These are phyloP conservation scores for Solanum chaucha DNA, from an alignment of 257 asterid species.

Conservation along the genomic window DNA sequence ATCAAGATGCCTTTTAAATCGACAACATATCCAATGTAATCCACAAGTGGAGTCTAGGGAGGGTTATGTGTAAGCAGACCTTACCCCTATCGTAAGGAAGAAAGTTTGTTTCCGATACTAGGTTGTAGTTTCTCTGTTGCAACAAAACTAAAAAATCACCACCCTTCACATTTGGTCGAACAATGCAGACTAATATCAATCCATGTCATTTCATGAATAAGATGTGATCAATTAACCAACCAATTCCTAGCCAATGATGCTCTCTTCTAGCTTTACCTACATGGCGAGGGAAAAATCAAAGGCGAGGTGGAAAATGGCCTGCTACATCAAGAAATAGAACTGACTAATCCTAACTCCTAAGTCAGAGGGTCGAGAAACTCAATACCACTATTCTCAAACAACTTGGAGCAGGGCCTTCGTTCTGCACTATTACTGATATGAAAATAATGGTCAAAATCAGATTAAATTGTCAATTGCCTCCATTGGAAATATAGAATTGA, in stretches of 20 bases:
- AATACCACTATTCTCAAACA: neutral
- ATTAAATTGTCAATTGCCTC: no score
- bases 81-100: no score
- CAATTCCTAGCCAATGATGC: neutral
- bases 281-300: no score
- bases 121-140: no score
- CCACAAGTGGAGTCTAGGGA: no score
- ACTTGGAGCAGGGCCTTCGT: neutral
- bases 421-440: neutral
- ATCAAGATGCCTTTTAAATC: no score
- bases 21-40: no score
- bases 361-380: neutral
- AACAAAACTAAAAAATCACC: neutral
- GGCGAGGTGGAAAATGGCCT: no score
- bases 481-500: no score
- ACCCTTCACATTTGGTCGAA: neutral
- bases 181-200: neutral
- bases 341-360: neutral
- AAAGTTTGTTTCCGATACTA: no score
- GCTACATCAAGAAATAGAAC: neutral
- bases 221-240: neutral
- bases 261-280: no score
- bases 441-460: neutral
- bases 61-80: no score
- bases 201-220: neutral